Conservation (phyloP, 768 basidiomycete genomes). For the Suillus subaureus region DNA sequence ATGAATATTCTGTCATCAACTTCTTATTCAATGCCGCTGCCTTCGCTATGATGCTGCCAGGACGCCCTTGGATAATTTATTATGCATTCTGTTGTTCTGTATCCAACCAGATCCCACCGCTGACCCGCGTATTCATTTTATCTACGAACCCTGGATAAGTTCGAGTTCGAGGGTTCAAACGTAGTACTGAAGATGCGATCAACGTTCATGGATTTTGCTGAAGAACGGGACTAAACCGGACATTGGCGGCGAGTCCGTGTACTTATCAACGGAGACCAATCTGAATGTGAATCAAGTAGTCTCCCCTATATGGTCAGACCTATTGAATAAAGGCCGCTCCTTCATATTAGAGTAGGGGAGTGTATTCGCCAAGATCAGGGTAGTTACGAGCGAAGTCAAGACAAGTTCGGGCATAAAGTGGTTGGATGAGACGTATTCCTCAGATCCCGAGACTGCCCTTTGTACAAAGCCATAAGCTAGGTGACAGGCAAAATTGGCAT, state of each 20-base stretch:
- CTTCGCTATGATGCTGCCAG: slow-evolving; percentile 94
- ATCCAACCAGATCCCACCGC: background rate
- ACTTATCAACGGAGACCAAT: background rate
- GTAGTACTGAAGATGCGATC: background rate
- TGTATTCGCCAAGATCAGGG: background rate
- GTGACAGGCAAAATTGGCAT: background rate
- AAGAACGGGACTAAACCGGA: background rate
- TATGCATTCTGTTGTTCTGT: background rate
- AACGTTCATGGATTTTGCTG: background rate
- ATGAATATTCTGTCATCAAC: slow-evolving; percentile 94
- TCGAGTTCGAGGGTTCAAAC: background rate
- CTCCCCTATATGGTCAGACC: background rate
- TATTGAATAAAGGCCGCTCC: background rate
- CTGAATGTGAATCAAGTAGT: background rate
- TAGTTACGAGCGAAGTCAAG: background rate
- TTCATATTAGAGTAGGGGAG: background rate
- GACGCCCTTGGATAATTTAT: slow-evolving; percentile 90
- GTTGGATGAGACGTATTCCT: background rate
- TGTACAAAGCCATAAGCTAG: background rate
- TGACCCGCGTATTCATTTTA: background rate
- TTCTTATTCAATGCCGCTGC: slow-evolving; percentile 93
- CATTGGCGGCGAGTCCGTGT: background rate
- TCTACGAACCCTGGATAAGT: background rate
- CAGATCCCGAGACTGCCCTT: background rate
- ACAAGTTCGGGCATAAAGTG: background rate